Conservation (phyloP, 2,329 filamentous ascomycete species). For the Phaeosphaeria sp. region DNA sequence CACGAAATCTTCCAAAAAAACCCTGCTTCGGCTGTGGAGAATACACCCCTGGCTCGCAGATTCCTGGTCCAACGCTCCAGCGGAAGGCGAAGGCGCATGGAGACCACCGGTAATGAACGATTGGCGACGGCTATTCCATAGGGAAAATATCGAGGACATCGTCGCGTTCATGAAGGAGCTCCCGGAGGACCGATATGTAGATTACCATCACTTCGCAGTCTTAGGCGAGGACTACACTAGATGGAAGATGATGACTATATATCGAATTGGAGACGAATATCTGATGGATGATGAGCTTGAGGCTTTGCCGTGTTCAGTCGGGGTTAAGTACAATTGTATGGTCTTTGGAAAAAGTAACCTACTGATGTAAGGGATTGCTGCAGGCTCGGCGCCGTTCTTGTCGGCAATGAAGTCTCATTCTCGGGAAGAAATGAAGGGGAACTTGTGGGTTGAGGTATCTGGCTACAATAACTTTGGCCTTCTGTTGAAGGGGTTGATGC, state of each 20-base stretch:
- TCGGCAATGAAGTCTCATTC: background rate
- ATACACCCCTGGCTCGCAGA: slow-evolving; percentile 5
- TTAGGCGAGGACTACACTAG: slow-evolving; percentile 1
- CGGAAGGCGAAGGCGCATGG: background rate
- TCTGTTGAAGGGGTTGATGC: too few relatives aligned
- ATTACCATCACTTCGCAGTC: slow-evolving; percentile 7
- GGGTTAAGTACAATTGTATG: background rate
- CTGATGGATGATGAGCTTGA: slow-evolving; percentile 1
- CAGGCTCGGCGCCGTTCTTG: background rate
- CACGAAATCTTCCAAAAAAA: background rate
- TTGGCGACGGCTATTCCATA: slow-evolving; percentile 1
- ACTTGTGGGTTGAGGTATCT: background rate
- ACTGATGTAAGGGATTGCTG: background rate
- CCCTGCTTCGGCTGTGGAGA: background rate
- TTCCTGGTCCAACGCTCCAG: slow-evolving; percentile 1
- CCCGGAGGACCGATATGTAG: background rate
- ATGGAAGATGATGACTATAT: background rate
- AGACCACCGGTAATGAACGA: slow-evolving; percentile 1
- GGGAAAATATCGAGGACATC: background rate
- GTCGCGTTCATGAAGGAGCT: slow-evolving; percentile 2
- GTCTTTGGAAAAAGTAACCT: background rate
- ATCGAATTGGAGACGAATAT: slow-evolving; percentile 7
- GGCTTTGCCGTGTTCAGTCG: slow-evolving; percentile 1
- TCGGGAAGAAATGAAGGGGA: background rate
- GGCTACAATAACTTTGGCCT: too few relatives aligned